These are phyloP conservation scores for Penicillium waksmanii DNA, from an alignment of 495 filamentous ascomycete species.

Conservation along the genomic window DNA sequence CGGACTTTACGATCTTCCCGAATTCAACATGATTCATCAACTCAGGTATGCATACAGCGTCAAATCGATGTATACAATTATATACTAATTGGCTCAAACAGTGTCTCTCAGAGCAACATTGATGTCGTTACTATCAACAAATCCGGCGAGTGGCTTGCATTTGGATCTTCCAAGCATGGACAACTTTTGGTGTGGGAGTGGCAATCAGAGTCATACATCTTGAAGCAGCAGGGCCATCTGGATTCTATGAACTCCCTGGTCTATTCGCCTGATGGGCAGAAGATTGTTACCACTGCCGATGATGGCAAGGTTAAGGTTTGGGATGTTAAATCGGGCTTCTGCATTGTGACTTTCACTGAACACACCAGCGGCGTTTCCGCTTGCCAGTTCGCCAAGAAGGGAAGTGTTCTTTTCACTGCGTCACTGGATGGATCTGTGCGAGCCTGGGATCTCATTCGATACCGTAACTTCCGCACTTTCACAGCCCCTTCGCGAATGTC, in stretches of 20 bases:
- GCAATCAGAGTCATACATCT: slow-evolving; percentile 99
- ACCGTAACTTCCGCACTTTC: slow-evolving; percentile 96
- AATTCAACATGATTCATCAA: slow-evolving; percentile 93
- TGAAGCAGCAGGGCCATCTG: slow-evolving; percentile 97
- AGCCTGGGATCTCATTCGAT: slow-evolving; percentile 95
- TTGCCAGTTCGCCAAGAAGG: slow-evolving; percentile 90
- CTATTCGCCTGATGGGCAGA: slow-evolving; percentile 92
- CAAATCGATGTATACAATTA: not conserved
- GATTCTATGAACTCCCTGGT: slow-evolving; percentile 93
- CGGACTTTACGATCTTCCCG: slow-evolving; percentile 92
- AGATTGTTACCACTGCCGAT: slow-evolving; percentile 89
- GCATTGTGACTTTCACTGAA: slow-evolving; percentile 96
- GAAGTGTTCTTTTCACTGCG: slow-evolving; percentile 92
- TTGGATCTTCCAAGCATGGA: slow-evolving; percentile 93
- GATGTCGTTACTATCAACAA: slow-evolving; percentile 91
- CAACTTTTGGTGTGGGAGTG: slow-evolving; percentile 98
- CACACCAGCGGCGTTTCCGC: slow-evolving; percentile 95
- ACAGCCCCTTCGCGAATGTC: slow-evolving; percentile 89
- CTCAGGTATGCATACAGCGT: slow-evolving; percentile 52
- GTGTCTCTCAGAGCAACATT: slow-evolving; percentile 94
- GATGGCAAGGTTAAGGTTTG: slow-evolving; percentile 98
- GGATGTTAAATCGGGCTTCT: slow-evolving; percentile 96
- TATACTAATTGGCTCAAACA: slow-evolving; percentile 44
- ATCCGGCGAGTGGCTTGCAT: slow-evolving; percentile 94
- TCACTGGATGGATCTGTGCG: slow-evolving; percentile 91